Evolutionary conservation across 495 filamentous ascomycete species (phyloP).

Genomic region (Glarea lozoyensis): DNA sequence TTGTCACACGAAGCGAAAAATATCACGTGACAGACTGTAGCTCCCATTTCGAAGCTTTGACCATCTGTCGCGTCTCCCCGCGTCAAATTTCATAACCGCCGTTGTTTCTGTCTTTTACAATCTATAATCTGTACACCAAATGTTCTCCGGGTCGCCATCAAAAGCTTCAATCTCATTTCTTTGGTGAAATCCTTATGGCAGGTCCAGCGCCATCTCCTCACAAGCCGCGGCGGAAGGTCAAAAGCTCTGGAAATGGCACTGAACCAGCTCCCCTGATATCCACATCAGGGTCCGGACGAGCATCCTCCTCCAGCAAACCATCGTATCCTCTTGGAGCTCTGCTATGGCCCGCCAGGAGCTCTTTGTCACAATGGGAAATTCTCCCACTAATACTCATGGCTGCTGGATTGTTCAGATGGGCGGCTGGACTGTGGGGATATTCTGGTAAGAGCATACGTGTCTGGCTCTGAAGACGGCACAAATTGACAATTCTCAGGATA

Average conservation of each 20-base stretch:
- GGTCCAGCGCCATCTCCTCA: slow-evolving; percentile 19
- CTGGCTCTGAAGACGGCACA: neutral
- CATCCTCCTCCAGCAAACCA: slow-evolving; percentile 22
- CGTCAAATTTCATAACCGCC: too few species aligned
- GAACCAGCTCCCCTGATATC: slow-evolving; percentile 13
- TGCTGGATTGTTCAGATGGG: slow-evolving; percentile 89
- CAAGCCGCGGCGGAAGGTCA: slow-evolving; percentile 21
- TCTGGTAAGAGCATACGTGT: slow-evolving; percentile 52
- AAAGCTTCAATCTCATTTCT: slow-evolving; percentile 1
- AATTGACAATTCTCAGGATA: slow-evolving; percentile 45
- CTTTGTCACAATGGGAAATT: slow-evolving; percentile 85
- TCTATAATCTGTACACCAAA: too few species aligned
- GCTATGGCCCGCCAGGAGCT: slow-evolving; percentile 79
- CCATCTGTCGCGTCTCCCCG: too few species aligned
- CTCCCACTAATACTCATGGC: slow-evolving; percentile 81
- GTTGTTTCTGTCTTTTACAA: too few species aligned
- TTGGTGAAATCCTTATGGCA: slow-evolving; percentile 11
- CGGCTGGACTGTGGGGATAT: slow-evolving; percentile 85
- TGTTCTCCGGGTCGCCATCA: neutral
- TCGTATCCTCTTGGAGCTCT: slow-evolving; percentile 84
- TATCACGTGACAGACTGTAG: too few species aligned
- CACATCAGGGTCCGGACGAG: slow-evolving; percentile 1
- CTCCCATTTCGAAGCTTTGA: too few species aligned
- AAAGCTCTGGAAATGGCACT: slow-evolving; percentile 18
- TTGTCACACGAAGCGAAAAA: too few species aligned